These are phyloP conservation scores for Mrakia frigida DNA, from an alignment of 768 basidiomycete species.

Conservation along the genomic window DNA sequence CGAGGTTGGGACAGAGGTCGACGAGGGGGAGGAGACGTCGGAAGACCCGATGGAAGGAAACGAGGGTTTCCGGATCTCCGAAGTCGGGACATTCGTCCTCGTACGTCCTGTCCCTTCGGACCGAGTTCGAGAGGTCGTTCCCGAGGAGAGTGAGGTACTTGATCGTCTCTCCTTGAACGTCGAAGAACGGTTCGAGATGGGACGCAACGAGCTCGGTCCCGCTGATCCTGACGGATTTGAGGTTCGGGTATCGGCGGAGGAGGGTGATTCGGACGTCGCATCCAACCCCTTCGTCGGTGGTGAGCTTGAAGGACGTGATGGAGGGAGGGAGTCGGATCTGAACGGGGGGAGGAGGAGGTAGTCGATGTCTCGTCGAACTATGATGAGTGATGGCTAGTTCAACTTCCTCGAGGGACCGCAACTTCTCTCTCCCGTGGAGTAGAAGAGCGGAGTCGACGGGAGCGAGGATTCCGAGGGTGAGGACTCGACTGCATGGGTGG, in stretches of 20 bases:
- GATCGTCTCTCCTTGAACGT: not conserved
- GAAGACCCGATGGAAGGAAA: not conserved
- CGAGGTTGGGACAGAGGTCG: not conserved
- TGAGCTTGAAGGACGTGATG: not conserved
- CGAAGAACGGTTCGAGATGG: not conserved
- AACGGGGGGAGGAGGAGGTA: not conserved
- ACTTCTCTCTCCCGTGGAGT: not conserved
- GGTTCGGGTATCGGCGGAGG: not conserved
- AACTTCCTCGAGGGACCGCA: not conserved
- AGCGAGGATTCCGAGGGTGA: not conserved
- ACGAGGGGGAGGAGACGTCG: not conserved
- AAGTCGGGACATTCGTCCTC: not conserved
- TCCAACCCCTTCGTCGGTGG: not conserved
- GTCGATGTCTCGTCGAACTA: not conserved
- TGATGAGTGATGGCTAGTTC: not conserved
- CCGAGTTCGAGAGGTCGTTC: not conserved
- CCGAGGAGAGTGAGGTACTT: not conserved
- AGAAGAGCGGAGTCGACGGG: not conserved
- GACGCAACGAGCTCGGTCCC: not conserved
- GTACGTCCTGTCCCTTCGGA: not conserved
- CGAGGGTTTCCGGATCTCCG: not conserved
- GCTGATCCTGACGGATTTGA: not conserved
- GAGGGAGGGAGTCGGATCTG: not conserved
- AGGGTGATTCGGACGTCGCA: not conserved
- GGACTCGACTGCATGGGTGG: not conserved